Evolutionary conservation across 139 green algal species (phyloP).

Genomic region (Deuterostichococcus epilithicus): DNA sequence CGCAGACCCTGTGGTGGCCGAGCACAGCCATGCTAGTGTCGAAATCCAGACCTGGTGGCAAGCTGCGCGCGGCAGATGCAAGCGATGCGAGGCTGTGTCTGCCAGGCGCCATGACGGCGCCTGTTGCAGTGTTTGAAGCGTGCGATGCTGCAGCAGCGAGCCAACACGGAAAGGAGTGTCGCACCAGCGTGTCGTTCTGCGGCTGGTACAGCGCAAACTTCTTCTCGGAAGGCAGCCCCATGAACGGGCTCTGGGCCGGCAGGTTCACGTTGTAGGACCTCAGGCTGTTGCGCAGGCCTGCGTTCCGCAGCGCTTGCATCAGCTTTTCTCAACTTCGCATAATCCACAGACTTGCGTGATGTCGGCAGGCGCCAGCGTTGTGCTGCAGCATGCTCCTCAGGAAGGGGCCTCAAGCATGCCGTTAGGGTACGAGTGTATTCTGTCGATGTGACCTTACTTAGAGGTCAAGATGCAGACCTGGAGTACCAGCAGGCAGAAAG

Average conservation of each 20-base stretch:
- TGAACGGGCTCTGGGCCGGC: background rate
- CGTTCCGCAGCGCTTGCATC: background rate
- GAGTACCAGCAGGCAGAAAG: no score
- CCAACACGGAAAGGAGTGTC: no score
- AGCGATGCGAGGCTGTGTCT: background rate
- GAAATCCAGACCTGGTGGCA: no score
- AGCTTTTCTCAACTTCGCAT: background rate
- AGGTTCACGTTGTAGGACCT: background rate
- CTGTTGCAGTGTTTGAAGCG: no score
- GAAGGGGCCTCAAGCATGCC: no score
- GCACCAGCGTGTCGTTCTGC: background rate
- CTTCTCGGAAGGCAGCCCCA: background rate
- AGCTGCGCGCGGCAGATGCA: background rate
- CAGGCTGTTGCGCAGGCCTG: background rate
- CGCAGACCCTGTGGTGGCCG: slow-evolving; percentile 7
- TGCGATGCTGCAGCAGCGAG: no score
- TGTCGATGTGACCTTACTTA: no score
- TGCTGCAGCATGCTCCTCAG: no score
- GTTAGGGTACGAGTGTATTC: no score
- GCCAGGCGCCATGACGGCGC: background rate
- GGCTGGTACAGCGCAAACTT: background rate
- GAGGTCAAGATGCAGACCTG: no score
- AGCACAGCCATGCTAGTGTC: background rate
- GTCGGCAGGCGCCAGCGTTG: no score
- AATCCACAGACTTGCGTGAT: background rate